A percentile compares a stretch with the other conserved stretches of the same genome.
Conservation (phyloP, 2,329 filamentous ascomycete species). For the Talaromyces islandicus region DNA sequence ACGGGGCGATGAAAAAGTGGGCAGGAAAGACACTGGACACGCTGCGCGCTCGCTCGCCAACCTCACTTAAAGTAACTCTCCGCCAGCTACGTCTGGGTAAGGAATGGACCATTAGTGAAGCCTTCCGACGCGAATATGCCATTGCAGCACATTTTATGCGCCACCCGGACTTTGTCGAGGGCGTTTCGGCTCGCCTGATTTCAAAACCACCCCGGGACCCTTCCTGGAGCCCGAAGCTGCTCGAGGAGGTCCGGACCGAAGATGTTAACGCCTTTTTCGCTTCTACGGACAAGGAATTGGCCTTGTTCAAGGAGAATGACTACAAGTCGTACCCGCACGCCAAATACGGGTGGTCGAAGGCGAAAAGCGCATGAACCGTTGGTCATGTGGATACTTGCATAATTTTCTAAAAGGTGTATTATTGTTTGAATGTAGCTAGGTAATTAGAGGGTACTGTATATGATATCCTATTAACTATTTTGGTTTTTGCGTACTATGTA, state of each 20-base stretch:
- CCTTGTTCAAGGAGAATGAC: slow-evolving; percentile 55
- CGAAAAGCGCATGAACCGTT: background rate
- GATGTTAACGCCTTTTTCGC: slow-evolving; percentile 67
- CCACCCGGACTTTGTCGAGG: slow-evolving; percentile 84
- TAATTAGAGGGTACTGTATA: background rate
- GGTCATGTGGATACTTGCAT: background rate
- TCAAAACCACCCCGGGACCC: slow-evolving; percentile 61
- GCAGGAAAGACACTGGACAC: slow-evolving; percentile 70
- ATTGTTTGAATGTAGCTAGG: background rate
- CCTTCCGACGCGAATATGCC: slow-evolving; percentile 79
- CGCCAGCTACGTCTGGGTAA: slow-evolving; percentile 72
- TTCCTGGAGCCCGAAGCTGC: slow-evolving; percentile 67
- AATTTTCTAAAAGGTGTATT: background rate
- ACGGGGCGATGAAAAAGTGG: slow-evolving; percentile 57
- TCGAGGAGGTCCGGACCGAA: slow-evolving; percentile 58
- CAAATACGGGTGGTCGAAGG: slow-evolving; percentile 37
- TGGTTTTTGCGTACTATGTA: no score
- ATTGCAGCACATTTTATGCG: slow-evolving; percentile 86
- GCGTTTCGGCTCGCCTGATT: slow-evolving; percentile 75
- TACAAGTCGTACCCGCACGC: slow-evolving; percentile 70
- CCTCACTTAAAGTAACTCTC: slow-evolving; percentile 75
- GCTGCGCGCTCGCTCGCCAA: slow-evolving; percentile 74
- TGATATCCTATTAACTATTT: background rate
- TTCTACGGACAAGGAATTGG: slow-evolving; percentile 43
- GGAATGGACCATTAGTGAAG: slow-evolving; percentile 73